phyloP scores from a whole-genome alignment of 2,329 filamentous ascomycete genomes.

The Didymosphaeria variabile region DNA sequence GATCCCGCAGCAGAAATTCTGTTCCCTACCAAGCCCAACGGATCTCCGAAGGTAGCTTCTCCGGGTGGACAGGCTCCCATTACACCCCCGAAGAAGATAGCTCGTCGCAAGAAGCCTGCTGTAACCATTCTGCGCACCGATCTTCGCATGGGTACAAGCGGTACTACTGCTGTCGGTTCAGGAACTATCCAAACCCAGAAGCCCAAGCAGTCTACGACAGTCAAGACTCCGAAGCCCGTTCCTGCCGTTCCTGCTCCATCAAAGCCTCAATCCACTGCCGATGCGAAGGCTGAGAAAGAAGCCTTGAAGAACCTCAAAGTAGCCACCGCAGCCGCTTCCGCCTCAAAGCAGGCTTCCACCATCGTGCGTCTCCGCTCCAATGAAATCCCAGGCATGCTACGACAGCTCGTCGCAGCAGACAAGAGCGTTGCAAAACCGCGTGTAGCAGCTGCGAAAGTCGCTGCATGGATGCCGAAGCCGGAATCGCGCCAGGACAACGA shows the following conservation, averaged over 20 bases:
- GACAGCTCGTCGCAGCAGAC: not conserved
- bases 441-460: not conserved
- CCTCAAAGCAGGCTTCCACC: not conserved
- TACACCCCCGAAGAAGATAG: not conserved
- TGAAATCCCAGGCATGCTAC: not conserved
- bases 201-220: not conserved
- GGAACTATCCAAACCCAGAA: not conserved
- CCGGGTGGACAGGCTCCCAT: not conserved
- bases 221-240: not conserved
- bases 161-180: not conserved
- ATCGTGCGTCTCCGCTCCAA: not conserved
- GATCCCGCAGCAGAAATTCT: not conserved
- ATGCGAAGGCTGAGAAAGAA: not conserved
- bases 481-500: not conserved
- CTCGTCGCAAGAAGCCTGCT: not conserved
- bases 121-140: constrained; percentile 3
- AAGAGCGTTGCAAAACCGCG: not conserved
- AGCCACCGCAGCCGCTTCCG: too few species aligned
- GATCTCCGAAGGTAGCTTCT: not conserved
- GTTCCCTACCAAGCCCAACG: not conserved
- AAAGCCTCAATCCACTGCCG: too few species aligned
- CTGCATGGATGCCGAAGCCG: not conserved
- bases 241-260: not conserved
- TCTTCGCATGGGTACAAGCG: constrained; percentile 1
- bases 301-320: not conserved